Base-by-base conservation (phyloP, 108 stramenopile genomes). In the Pseudonitzschia multiseries region DNA sequence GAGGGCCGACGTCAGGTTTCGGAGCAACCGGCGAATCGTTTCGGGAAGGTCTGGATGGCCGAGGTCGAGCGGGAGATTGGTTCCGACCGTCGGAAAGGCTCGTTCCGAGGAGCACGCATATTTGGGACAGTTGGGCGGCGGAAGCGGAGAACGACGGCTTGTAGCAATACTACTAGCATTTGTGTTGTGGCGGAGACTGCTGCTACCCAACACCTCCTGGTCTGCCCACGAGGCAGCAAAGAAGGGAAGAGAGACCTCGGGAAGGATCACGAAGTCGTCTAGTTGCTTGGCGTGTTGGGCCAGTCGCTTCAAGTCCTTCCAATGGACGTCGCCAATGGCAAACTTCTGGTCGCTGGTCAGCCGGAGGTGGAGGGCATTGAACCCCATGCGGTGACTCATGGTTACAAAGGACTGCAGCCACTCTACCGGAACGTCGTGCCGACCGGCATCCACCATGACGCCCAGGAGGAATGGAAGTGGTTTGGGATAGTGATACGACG, bases 41-140 rank as follows among this genome's bases (percentile, higher is more conserved):
- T 29, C 14, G 27, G 59, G 46, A 31, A 79, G 31, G 0, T 68
- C 46, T 13, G 75, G 80, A 53, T 81, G 77, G 0, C 40, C 52
- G 8, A 81, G 51, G 53, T 84, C 79, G 18, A 81, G 53, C 22
- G 84, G 80, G 22, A 84, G 36, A 24, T 80, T 74, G 46, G 79
- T 81, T 42, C 81, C 84, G 57, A 68, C 73, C 21, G 56, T 61
- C 32, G 61, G 61, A 20, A 33, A 17, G 29, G 32, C 61, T 28
- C 61, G 61, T 62, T 62, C 32, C 32, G 12, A 1, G 36, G 61
- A 62, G 56, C 84, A 84, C 41, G 73, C 60, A 32, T 79, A 81
- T 27, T 61, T 54, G 27, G 84, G 72, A 59, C 84, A 84, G 3
- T 21, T 32, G 8, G 32, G 29, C 18, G 61, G 33, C 32, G 36